Base-by-base conservation (phyloP, 2,329 filamentous ascomycete species). In the Aspergillus cejpii region DNA sequence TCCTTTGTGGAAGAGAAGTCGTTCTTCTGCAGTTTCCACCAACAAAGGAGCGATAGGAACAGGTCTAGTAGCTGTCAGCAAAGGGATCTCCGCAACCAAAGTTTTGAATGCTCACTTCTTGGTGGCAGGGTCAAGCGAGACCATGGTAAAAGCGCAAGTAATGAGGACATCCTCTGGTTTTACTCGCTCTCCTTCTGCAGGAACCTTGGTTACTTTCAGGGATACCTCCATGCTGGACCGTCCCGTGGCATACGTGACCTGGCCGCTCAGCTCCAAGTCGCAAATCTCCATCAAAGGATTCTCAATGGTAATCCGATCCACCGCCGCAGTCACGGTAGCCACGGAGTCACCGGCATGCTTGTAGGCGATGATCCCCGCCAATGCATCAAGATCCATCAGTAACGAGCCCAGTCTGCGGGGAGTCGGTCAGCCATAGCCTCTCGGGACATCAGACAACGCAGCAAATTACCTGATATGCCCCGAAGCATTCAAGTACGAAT, bases 121-220 rank as follows among this genome's bases (percentile, higher is more conserved):
- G 1, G 83, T 87, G 3, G 58, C 68, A 1, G 83, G 82, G 54
- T 87, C 79, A 8, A 87, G 68, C 1, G 83, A 85, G 0, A 87
- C 84, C 84, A 88, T 87, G 0, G 84, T 87, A 58, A 87, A 87
- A 5, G 81, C 78, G 63, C 83, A 85, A n/a, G 80, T 83, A 63
- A 86, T 76, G 44, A 85, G 63, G 1, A 85, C 69, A 60, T 85
- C 82, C 34, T 82, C 76, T 1, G 78, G 71, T 50, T 74, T 74
- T 11, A 64, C 58, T 17, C 66, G 58, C 55, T 84, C 72, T 19
- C 81, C 83, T 42, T 77, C 69, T 24, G 73, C 68, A 0, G 81
- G 77, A 0, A 79, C 83, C 58, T 83, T 84, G 6, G 83, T 81
- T 14, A 88, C 83, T 60, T 85, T 81, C 53, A 85, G 77, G 0